Conservation (phyloP, 2,329 filamentous ascomycete genomes). For the Allantophomopsis cytisporea region DNA sequence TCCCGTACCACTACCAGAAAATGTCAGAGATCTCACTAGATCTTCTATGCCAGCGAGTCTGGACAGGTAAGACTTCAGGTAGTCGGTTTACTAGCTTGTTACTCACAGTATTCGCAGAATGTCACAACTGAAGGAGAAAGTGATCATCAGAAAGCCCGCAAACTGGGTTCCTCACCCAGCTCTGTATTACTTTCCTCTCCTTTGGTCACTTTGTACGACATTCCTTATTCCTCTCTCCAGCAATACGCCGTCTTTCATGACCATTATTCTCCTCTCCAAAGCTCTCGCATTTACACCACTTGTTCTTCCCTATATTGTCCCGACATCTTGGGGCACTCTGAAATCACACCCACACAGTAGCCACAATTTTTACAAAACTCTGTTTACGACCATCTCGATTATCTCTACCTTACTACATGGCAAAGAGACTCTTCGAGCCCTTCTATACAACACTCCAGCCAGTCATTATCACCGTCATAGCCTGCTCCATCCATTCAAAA, state of each 20-base stretch:
- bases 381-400: conserved; percentile 33
- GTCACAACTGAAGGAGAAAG: conserved; percentile 17
- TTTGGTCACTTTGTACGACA: conserved; percentile 21
- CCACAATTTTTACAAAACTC: conserved; percentile 24
- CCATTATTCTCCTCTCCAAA: conserved; percentile 18
- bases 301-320: conserved; percentile 30
- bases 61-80: conserved; percentile 5
- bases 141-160: conserved; percentile 26
- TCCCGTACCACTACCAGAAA: conserved; percentile 28
- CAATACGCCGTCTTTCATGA: conserved; percentile 25
- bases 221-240: conserved; percentile 25
- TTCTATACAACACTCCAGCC: conserved; percentile 32
- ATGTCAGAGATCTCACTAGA: conserved; percentile 12
- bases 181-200: conserved; percentile 20
- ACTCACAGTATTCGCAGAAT: conserved; percentile 7
- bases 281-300: conserved; percentile 30
- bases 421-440: conserved; percentile 25
- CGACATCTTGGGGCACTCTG: conserved; percentile 31
- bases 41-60: conserved; percentile 7
- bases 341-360: conserved; percentile 23
- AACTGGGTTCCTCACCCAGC: conserved; percentile 27
- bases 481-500: conserved; percentile 29
- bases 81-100: not conserved
- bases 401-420: conserved; percentile 29
- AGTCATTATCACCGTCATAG: conserved; percentile 34